Base-by-base conservation (phyloP, 2,329 filamentous ascomycete genomes). In the Fusarium oxysporum region DNA sequence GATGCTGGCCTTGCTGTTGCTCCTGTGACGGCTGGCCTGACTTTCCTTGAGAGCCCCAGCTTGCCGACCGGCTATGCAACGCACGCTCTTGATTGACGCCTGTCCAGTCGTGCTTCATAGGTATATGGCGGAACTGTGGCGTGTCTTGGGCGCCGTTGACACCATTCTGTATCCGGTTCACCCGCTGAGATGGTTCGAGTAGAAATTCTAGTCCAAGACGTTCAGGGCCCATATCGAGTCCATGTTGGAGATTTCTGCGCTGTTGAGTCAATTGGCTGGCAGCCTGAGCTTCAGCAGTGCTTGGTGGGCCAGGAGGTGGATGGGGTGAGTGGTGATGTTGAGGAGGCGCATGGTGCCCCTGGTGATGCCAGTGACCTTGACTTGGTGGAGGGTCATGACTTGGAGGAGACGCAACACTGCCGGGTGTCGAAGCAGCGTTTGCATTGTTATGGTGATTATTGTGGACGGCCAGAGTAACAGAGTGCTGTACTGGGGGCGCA, bases 201-300 rank as follows among this genome's bases (percentile, higher is more conserved):
- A 96, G 84, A 74, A 95, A 95, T 64, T 91, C 92, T 37, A 96
- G 88, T 10, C 91, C 92, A 13, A 95, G 85, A 51, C 91, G 88
- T 78, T 95, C 93, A 2, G 88, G 84, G 6, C 88, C 87, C 65
- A 93, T 83, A 43, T 92, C 88, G 3, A 92, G 79, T 43, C 86
- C 87, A 63, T 91, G 89, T 23, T 85, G 80, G 55, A 86, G 82
- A 25, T 86, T 84, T 35, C 86, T 82, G 11, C 84, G 84, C 73
- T 88, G 88, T 76, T 86, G 87, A 70, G 80, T 84, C 60, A 84
- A 79, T 66, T 81, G 78, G 10, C 37, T 58, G 28, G 62, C 71
- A 35, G 72, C 60, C 19, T 74, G 63, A 9, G 65, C 50, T 33
- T 78, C 71, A 19, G 50, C 53, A 56, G 38, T 75, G 17, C 32